Conservation (phyloP, 192 early-diverging fungal genomes). For the Backusella westeae region DNA sequence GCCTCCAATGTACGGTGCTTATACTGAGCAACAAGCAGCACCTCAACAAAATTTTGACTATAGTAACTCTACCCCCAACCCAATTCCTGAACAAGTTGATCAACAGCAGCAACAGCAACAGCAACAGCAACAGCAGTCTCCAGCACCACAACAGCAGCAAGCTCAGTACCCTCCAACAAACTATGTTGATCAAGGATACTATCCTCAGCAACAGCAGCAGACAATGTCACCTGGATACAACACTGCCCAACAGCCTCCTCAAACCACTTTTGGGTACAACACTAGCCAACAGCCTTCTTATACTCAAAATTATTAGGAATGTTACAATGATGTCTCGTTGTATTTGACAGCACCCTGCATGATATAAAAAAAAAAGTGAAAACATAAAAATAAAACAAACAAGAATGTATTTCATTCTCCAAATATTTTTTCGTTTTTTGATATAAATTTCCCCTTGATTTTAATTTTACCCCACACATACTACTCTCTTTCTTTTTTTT, state of each 20-base stretch:
- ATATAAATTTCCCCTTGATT: slow-evolving; percentile 3
- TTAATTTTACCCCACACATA: neutral
- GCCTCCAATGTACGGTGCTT: neutral
- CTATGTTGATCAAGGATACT: neutral
- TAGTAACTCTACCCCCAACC: slow-evolving; percentile 7
- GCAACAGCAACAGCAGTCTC: slow-evolving; percentile 15
- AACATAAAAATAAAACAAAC: neutral
- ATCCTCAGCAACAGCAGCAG: slow-evolving; percentile 17
- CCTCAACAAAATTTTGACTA: slow-evolving; percentile 25
- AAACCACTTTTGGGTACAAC: neutral
- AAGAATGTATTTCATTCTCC: slow-evolving; percentile 1
- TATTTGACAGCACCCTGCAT: neutral
- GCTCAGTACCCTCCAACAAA: slow-evolving; percentile 11
- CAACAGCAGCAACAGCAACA: slow-evolving; percentile 13
- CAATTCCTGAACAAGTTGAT: slow-evolving; percentile 10
- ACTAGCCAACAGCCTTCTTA: neutral
- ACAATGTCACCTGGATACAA: neutral
- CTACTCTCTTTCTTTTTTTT: slow-evolving; percentile 8
- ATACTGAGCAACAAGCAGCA: slow-evolving; percentile 19
- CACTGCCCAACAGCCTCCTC: neutral
- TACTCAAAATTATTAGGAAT: neutral
- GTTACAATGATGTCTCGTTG: neutral
- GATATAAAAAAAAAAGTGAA: neutral
- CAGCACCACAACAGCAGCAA: slow-evolving; percentile 26
- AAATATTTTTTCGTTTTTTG: neutral